These are phyloP conservation scores for Candida koratica DNA, from an alignment of 805 yeast genomes.

Conservation along the genomic window DNA sequence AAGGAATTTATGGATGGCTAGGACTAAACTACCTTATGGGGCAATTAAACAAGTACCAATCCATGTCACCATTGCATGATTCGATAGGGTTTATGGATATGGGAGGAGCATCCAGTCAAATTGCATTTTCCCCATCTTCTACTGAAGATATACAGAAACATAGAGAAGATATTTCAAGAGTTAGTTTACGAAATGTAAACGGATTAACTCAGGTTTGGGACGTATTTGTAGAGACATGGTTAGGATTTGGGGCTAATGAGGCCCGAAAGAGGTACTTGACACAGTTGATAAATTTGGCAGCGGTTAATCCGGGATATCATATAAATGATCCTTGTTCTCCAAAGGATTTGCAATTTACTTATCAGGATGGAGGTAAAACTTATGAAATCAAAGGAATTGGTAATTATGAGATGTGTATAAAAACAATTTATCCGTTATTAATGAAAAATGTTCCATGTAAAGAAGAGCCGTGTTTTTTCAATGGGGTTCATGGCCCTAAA, in stretches of 20 bases:
- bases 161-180: conserved; percentile 34
- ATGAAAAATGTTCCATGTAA: conserved; percentile 76
- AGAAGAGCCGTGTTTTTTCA: conserved; percentile 87
- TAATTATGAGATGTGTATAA: conserved; percentile 67
- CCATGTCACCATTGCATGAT: conserved; percentile 34
- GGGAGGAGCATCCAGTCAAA: conserved; percentile 98
- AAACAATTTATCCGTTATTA: conserved; percentile 69
- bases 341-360: conserved; percentile 47
- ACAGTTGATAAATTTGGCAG: conserved; percentile 42
- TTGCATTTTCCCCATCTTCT: conserved; percentile 83
- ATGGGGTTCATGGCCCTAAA: conserved; percentile 91
- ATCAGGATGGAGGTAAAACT: conserved; percentile 42
- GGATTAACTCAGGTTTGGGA: conserved; percentile 76
- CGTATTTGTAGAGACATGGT: conserved; percentile 93
- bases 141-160: conserved; percentile 45
- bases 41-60: conserved; percentile 49
- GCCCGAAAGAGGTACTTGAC: conserved; percentile 73
- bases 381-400: conserved; percentile 73
- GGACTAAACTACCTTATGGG: conserved; percentile 82
- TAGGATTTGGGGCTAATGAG: conserved; percentile 96
- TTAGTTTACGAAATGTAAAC: conserved; percentile 61
- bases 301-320: conserved; percentile 15
- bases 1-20: conserved; percentile 95
- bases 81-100: conserved; percentile 95
- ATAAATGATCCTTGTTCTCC: conserved; percentile 82